A percentile compares a stretch with the other conserved stretches of the same genome.
Conservation (phyloP, 2,329 filamentous ascomycete genomes). For the Curvularia spicifera region DNA sequence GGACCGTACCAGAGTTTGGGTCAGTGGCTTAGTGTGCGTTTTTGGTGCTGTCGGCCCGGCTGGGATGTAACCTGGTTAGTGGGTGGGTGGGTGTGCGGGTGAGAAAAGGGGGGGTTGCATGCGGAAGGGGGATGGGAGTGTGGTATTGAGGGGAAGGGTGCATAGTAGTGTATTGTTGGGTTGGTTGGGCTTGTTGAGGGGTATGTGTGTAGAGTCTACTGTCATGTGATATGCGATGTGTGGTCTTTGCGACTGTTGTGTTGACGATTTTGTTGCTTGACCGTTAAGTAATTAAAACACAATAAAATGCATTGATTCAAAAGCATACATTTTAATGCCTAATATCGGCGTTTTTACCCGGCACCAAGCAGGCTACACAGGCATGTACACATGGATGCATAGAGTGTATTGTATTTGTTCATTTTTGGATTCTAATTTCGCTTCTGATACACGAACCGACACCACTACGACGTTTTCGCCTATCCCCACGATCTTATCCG, state of each 20-base stretch:
- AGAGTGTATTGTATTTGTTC: not conserved
- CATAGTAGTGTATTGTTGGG: too few species aligned
- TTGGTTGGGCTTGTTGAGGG: too few species aligned
- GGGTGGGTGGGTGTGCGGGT: not conserved
- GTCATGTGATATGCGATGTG: not conserved
- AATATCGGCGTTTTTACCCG: not conserved
- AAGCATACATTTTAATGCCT: not conserved
- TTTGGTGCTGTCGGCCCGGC: not conserved
- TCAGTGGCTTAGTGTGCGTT: not conserved
- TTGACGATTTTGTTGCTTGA: not conserved
- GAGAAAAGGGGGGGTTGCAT: not conserved
- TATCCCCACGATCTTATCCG: not conserved
- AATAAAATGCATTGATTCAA: not conserved
- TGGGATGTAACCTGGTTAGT: not conserved
- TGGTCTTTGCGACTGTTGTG: not conserved
- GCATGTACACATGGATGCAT: not conserved
- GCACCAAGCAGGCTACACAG: not conserved
- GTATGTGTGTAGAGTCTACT: not conserved
- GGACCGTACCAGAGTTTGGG: not conserved
- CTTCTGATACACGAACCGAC: not conserved
- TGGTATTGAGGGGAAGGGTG: not conserved
- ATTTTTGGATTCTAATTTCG: not conserved
- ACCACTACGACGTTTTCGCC: not conserved
- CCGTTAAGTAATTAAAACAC: not conserved
- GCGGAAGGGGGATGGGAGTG: too few species aligned